Conservation (phyloP, 164 flowering plant species). For the Warburgia ugandensis region DNA sequence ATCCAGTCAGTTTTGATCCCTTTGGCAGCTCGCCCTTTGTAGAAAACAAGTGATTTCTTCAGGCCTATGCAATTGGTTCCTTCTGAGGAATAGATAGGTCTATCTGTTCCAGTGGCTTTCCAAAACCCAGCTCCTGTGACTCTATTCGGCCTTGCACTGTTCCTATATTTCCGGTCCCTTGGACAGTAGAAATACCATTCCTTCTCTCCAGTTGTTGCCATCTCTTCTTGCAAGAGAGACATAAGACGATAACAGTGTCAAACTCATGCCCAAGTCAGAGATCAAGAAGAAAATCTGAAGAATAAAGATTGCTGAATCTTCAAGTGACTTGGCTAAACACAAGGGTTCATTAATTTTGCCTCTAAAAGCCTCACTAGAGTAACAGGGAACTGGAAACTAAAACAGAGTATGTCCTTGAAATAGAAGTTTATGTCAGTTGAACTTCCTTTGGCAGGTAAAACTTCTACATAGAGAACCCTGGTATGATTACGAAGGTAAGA, state of each 20-base stretch:
- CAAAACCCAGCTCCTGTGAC: conserved; percentile 95
- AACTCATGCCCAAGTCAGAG: neutral
- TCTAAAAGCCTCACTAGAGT: no score
- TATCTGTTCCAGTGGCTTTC: conserved; percentile 97
- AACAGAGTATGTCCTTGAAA: no score
- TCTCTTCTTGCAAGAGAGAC: conserved; percentile 29
- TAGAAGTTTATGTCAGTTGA: no score
- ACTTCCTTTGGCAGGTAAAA: no score
- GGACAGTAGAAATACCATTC: conserved; percentile 99
- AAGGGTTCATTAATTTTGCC: no score
- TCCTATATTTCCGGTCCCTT: conserved; percentile 86
- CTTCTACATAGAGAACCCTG: no score
- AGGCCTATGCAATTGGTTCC: conserved; percentile 83
- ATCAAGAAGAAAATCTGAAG: neutral
- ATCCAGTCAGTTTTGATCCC: conserved; percentile 98
- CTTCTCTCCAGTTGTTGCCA: conserved; percentile 79
- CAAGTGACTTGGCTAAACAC: no score
- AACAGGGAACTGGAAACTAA: no score
- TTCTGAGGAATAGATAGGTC: conserved; percentile 84
- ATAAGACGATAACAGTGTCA: conserved; percentile 1
- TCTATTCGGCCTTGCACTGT: conserved; percentile 85
- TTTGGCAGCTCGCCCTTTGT: conserved; percentile 92
- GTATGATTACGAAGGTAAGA: no score
- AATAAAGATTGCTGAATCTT: no score
- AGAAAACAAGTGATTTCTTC: conserved; percentile 95